phyloP scores from a whole-genome alignment of 805 yeast species.

The Sugiyamaella chiloensis region DNA sequence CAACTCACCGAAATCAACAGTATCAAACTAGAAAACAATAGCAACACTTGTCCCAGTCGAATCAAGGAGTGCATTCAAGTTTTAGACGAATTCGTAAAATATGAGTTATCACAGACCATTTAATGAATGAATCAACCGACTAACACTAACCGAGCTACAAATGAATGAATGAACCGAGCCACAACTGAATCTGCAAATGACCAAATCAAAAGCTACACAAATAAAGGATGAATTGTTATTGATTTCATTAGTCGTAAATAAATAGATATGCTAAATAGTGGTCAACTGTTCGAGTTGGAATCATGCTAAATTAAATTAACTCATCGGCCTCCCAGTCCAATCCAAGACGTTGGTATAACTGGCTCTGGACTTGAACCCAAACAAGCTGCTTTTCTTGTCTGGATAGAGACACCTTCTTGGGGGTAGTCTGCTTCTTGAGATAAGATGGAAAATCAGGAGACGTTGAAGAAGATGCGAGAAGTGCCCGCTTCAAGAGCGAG shows the following conservation, averaged over 20 bases:
- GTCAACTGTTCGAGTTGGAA: no score
- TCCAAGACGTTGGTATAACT: conserved; percentile 56
- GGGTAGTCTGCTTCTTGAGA: conserved; percentile 21
- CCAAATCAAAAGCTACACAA: no score
- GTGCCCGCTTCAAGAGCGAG: conserved; percentile 34
- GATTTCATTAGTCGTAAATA: background rate
- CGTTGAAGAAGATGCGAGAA: conserved; percentile 30
- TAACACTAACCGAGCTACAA: no score
- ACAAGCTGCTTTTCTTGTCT: conserved; percentile 55
- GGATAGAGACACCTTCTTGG: conserved; percentile 35
- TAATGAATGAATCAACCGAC: no score
- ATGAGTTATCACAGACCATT: no score
- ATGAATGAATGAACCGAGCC: no score
- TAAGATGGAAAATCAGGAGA: conserved; percentile 26
- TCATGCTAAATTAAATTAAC: conserved; percentile 19
- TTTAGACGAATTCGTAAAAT: no score
- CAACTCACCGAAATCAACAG: no score
- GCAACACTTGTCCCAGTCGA: no score
- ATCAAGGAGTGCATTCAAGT: no score
- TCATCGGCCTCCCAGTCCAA: conserved; percentile 50
- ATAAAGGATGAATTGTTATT: no score
- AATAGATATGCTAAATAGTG: background rate
- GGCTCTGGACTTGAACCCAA: conserved; percentile 64
- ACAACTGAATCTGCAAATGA: background rate
- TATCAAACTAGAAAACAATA: no score